Evolutionary conservation across 768 basidiomycete genomes (phyloP).

Genomic region (Rhizopogon rudus): DNA sequence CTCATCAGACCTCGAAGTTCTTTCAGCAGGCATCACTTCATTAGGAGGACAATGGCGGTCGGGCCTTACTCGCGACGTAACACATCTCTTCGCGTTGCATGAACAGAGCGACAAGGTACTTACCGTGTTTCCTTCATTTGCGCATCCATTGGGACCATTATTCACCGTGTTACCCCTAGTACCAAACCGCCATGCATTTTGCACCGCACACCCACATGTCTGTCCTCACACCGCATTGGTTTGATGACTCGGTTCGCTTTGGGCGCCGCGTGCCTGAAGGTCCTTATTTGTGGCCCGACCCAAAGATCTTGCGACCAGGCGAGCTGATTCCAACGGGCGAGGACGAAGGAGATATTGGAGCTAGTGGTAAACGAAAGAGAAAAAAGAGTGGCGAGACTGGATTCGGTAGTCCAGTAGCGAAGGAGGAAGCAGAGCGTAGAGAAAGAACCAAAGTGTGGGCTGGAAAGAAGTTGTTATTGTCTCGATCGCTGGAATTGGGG

Average conservation of each 20-base stretch:
- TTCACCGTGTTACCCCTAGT: conserved; percentile 19
- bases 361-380: conserved; percentile 16
- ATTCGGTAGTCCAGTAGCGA: conserved; percentile 7
- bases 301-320: conserved; percentile 37
- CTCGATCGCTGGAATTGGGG: conserved; percentile 50
- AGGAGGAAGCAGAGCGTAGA: conserved; percentile 17
- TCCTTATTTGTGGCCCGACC: conserved; percentile 74
- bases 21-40: conserved; percentile 65
- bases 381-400: conserved; percentile 20
- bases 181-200: conserved; percentile 50
- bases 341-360: conserved; percentile 11
- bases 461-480: conserved; percentile 56
- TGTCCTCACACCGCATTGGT: conserved; percentile 89
- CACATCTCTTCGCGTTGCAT: conserved; percentile 72
- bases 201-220: conserved; percentile 54
- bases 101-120: conserved; percentile 45
- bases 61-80: conserved; percentile 78
- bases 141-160: background rate
- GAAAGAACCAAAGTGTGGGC: conserved; percentile 44
- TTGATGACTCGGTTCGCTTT: conserved; percentile 70
- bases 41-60: conserved; percentile 81
- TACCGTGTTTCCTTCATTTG: background rate
- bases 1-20: conserved; percentile 60
- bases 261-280: conserved; percentile 47
- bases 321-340: conserved; percentile 8